Percentiles rank a stretch among this genome's conserved stretches.
phyloP scores from a whole-genome alignment of 2,329 filamentous ascomycete genomes.

The Phyllosticta citrichinensis region DNA sequence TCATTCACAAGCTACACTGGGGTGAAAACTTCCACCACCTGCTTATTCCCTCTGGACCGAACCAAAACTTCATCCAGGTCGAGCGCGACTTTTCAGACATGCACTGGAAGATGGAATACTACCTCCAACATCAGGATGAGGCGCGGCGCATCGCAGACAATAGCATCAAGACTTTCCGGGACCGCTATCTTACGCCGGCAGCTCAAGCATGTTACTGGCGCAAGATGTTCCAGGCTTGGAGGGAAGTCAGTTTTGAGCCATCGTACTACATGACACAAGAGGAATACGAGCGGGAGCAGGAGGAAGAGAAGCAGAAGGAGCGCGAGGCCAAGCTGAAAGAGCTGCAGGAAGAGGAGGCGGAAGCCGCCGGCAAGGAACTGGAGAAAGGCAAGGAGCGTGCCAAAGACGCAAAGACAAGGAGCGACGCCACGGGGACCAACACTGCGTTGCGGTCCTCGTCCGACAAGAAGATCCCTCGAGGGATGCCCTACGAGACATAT shows the following conservation, averaged over 20 bases:
- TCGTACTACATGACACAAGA: constrained; percentile 12
- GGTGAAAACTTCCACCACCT: constrained; percentile 40
- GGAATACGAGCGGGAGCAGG: constrained; percentile 1
- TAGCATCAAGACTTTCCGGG: constrained; percentile 37
- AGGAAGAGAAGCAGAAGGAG: constrained; percentile 2
- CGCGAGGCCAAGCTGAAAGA: background rate
- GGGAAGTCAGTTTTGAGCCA: constrained; percentile 22
- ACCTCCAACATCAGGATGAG: constrained; percentile 31
- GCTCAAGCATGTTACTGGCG: constrained; percentile 49
- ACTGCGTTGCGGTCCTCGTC: background rate
- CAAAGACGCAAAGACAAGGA: constrained; percentile 2
- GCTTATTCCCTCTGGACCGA: constrained; percentile 33
- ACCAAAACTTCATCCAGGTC: constrained; percentile 43
- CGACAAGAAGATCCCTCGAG: constrained; percentile 1
- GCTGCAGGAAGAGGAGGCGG: background rate
- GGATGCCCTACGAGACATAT: constrained; percentile 10
- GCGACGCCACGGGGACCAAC: background rate
- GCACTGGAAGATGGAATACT: constrained; percentile 24
- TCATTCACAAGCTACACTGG: constrained; percentile 42
- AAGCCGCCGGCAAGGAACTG: background rate
- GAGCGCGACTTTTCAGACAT: constrained; percentile 34
- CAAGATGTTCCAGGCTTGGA: constrained; percentile 32
- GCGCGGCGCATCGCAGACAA: constrained; percentile 40
- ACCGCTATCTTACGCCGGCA: constrained; percentile 44
- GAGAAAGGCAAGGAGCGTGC: constrained; percentile 1